These are phyloP conservation scores for Sutorius eximius DNA, from an alignment of 1,284 basidiomycete species.

Conservation along the genomic window DNA sequence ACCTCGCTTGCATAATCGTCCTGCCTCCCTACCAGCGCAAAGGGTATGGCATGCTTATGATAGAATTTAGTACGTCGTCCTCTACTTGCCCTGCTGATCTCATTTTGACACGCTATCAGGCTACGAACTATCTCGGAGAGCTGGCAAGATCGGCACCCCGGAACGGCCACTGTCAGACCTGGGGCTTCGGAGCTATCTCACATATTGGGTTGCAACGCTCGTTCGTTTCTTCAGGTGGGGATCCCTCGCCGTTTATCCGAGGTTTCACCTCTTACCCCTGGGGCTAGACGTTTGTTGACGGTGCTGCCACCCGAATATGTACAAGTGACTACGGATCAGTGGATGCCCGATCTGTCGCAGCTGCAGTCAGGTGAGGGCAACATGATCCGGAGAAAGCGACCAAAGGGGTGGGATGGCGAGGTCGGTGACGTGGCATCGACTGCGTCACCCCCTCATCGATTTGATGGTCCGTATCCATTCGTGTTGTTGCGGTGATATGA, in stretches of 20 bases:
- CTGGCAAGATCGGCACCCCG: slow-evolving; percentile 85
- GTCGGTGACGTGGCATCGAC: slow-evolving; percentile 36
- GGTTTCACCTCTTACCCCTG: neutral
- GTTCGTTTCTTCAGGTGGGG: slow-evolving; percentile 76
- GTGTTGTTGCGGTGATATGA: neutral
- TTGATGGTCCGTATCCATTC: slow-evolving; percentile 35
- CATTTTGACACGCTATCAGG: slow-evolving; percentile 40
- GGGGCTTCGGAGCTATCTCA: slow-evolving; percentile 87
- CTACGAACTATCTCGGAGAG: slow-evolving; percentile 84
- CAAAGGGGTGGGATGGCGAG: slow-evolving; percentile 70
- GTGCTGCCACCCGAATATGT: slow-evolving; percentile 55
- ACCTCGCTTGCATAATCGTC: slow-evolving; percentile 95
- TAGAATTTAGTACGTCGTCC: slow-evolving; percentile 85
- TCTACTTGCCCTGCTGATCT: neutral
- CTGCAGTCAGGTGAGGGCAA: slow-evolving; percentile 42
- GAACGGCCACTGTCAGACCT: slow-evolving; percentile 94
- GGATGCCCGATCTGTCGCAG: slow-evolving; percentile 42
- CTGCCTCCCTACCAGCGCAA: slow-evolving; percentile 91
- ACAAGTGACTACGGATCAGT: slow-evolving; percentile 43
- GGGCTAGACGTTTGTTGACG: slow-evolving; percentile 53
- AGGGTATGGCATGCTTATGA: slow-evolving; percentile 93
- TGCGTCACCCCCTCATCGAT: slow-evolving; percentile 21
- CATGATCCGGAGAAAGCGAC: slow-evolving; percentile 46
- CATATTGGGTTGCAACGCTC: slow-evolving; percentile 88
- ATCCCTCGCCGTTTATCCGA: neutral